Conservation (phyloP, 768 basidiomycete species). For the Podaxis rugospora region DNA sequence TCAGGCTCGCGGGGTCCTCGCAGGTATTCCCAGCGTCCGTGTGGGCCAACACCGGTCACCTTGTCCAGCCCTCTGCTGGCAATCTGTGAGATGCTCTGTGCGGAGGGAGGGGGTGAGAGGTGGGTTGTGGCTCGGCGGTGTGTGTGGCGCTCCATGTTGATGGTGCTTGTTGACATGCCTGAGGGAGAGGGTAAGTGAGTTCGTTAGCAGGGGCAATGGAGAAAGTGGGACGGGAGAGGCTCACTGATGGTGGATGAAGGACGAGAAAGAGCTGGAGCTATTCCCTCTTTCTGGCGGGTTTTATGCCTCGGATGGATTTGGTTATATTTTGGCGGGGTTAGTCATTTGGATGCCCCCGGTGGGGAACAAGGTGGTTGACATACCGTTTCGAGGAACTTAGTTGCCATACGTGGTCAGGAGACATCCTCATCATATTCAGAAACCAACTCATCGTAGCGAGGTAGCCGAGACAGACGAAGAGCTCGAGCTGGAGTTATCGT, state of each 20-base stretch:
- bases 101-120: background rate
- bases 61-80: background rate
- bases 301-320: background rate
- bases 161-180: background rate
- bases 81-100: background rate
- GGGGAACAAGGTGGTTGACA: background rate
- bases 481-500: no score
- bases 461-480: no score
- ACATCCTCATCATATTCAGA: no score
- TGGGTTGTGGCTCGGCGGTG: background rate
- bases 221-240: background rate
- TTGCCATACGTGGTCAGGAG: background rate
- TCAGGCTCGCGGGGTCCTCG: background rate
- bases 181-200: background rate
- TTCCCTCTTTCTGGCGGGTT: background rate
- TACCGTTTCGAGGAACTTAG: background rate
- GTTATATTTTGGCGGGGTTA: background rate
- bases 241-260: background rate
- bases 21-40: background rate
- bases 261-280: background rate
- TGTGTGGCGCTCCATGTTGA: background rate
- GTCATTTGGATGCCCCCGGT: background rate
- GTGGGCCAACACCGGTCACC: background rate
- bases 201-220: background rate
- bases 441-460: no score